Conservation (phyloP, 1,284 basidiomycete genomes). For the Gastroboletus turbinatus region DNA sequence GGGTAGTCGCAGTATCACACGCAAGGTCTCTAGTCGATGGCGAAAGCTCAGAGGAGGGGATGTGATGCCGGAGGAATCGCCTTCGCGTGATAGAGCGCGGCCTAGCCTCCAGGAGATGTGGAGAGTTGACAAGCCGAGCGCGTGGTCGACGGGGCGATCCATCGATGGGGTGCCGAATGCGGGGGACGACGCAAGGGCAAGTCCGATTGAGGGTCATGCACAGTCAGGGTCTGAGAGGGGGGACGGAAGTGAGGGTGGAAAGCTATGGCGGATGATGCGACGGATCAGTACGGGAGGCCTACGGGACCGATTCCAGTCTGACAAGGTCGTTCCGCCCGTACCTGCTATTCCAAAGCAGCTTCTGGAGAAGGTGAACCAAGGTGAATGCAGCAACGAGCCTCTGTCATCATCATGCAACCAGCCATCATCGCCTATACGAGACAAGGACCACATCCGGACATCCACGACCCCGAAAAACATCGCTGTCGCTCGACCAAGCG, state of each 20-base stretch:
- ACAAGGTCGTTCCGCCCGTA: slow-evolving; percentile 52
- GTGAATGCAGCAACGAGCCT: slow-evolving; percentile 23
- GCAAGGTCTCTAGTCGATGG: slow-evolving; percentile 45
- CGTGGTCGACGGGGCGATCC: slow-evolving; percentile 9
- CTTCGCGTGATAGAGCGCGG: slow-evolving; percentile 9
- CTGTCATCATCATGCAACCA: not conserved
- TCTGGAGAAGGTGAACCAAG: slow-evolving; percentile 9
- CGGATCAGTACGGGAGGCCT: slow-evolving; percentile 63
- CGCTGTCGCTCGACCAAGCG: slow-evolving; percentile 36
- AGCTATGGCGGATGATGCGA: slow-evolving; percentile 68
- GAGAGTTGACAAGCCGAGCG: slow-evolving; percentile 20
- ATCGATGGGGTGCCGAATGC: slow-evolving; percentile 17
- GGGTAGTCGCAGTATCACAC: slow-evolving; percentile 17
- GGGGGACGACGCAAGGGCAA: slow-evolving; percentile 7
- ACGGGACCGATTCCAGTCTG: slow-evolving; percentile 51
- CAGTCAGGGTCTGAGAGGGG: slow-evolving; percentile 14
- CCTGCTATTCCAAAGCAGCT: slow-evolving; percentile 53
- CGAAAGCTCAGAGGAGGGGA: slow-evolving; percentile 32
- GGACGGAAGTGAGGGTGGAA: slow-evolving; percentile 35
- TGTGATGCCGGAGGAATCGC: slow-evolving; percentile 18
- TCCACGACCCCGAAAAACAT: slow-evolving; percentile 18
- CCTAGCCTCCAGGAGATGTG: slow-evolving; percentile 39
- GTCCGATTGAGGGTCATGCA: not conserved
- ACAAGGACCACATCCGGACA: slow-evolving; percentile 2
- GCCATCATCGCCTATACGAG: slow-evolving; percentile 2